Percentiles rank a stretch among this genome's conserved stretches.
Conservation (phyloP, 2,329 filamentous ascomycete genomes). For the Penicillium sp. region DNA sequence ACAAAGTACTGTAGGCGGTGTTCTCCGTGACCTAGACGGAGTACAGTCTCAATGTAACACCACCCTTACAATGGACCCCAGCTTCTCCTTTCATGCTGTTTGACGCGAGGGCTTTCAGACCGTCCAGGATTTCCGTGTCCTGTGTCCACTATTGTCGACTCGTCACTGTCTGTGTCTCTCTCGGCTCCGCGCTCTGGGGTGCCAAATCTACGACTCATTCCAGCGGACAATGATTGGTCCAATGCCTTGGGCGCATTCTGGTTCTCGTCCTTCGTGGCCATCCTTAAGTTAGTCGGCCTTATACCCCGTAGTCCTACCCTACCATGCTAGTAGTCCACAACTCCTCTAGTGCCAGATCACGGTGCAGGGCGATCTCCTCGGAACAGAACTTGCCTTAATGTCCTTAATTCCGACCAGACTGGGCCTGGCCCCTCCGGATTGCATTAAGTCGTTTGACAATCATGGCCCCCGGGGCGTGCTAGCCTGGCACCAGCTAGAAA, state of each 20-base stretch:
- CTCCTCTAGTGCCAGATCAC: constrained; percentile 1
- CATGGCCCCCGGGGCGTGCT: neutral
- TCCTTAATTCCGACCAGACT: neutral
- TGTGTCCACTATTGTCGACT: no score
- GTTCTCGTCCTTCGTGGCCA: neutral
- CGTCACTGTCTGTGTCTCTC: neutral
- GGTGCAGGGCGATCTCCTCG: constrained; percentile 14
- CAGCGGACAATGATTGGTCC: constrained; percentile 1
- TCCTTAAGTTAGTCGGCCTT: neutral
- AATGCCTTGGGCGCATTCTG: neutral
- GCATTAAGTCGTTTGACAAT: constrained; percentile 18
- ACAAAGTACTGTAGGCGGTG: neutral
- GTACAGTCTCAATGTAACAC: neutral
- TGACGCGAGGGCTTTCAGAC: constrained; percentile 1
- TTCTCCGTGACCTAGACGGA: neutral
- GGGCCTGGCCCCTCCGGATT: constrained; percentile 7
- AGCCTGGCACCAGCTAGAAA: neutral
- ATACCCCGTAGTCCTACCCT: neutral
- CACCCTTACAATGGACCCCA: neutral
- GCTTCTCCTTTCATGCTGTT: neutral
- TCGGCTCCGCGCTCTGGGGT: neutral
- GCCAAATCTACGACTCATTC: constrained; percentile 9
- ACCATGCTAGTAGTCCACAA: neutral
- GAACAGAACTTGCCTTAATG: neutral
- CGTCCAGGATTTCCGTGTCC: no score